Evolutionary conservation across 305 asterid genomes (phyloP), one percentile per base, ranked within the genome.

Genomic region (Withania somnifera): DNA sequence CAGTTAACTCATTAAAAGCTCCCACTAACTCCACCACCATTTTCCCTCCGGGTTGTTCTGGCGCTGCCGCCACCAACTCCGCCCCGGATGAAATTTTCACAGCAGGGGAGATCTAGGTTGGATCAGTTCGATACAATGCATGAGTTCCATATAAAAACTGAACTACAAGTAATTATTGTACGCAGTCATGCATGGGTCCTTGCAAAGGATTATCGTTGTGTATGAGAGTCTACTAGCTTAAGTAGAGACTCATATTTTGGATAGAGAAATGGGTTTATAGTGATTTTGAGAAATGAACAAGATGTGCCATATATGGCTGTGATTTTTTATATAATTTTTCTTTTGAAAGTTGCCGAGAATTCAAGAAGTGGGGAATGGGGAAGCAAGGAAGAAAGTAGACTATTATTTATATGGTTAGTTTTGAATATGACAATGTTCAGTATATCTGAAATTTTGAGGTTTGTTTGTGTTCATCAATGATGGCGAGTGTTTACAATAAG

Each of bases 11-110:
- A 53, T 94, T 95, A 90, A 93, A 95, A n/a, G 97, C 95, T 77
- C 97, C 97, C 11, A 95, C 98, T 64, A 95, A 86, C 83, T 95
- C 97, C 80, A 92, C 97, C 73, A 93, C 97, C 98, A 93, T 92
- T 91, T 91, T 93, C 53, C 98, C 98, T 17, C 98, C 98, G 3
- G 95, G 89, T 15, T 94, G 96, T 84, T 92, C 95, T 73, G 87
- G 87, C n/a, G 63, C 24, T 30, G 11, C 80, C 80, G 28, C 80
- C 47, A 50, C 66, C 5, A 10, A 2, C 4, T 32, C 73, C 2
- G 26, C 24, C 0, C 47, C 34, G 0, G 30, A 24, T 3, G 79
- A 15, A 14, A 47, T 63, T 1, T 30, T 9, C 30, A 17, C 40
- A 3, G 17, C 0, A 15, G 40, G 9, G 42, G 40, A 51, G 5